Base-by-base conservation (phyloP, 306 rosid genomes). In the Rubus idaeus region DNA sequence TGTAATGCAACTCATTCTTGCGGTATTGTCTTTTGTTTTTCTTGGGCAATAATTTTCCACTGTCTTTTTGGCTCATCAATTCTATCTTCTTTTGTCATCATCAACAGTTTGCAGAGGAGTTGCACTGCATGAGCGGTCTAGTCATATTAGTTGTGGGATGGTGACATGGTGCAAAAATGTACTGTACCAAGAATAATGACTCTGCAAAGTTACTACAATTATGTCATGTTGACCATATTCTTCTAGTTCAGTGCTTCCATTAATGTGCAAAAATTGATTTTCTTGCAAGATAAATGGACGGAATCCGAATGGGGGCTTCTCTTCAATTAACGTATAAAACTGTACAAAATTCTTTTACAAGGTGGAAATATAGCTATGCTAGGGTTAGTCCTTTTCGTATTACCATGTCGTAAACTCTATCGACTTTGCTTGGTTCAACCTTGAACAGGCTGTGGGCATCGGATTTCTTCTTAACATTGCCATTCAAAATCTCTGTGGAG, bases 341-440 rank as follows among this genome's bases (percentile, higher is more conserved):
- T 62, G 40, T 75, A 70, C 80, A 75, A 4, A 47, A 11, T 8
- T 70, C 23, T 74, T 23, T 20, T 75, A 30, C 76, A 66, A 7
- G 49, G 46, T 73, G 73, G 75, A 35, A 7, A 70, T 50, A 12
- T 44, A 62, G 71, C 83, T 77, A 78, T 66, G 81, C 70, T 71
- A 75, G 63, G 55, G 80, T 76, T 79, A 80, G 47, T 47, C 96
- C 96, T 66, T 91, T 94, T 52, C 73, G 49, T 75, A 87, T 71
- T 77, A 93, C 89, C 91, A 90, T 86, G 40, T 93, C 92, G 46
- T 88, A 93, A 40, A 93, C 90, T 77, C 79, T 88, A 78, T 91
- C 98, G 13, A 93, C 86, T 89, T 91, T 93, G 80, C 83, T 82
- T 10, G 92, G 87, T 37, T 91, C 91, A 56, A 90, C 92, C 82